Evolutionary conservation across 1,139 yeast genomes (phyloP), one percentile per base, ranked within the genome.

Genomic region (Oligophagozyma castellii): DNA sequence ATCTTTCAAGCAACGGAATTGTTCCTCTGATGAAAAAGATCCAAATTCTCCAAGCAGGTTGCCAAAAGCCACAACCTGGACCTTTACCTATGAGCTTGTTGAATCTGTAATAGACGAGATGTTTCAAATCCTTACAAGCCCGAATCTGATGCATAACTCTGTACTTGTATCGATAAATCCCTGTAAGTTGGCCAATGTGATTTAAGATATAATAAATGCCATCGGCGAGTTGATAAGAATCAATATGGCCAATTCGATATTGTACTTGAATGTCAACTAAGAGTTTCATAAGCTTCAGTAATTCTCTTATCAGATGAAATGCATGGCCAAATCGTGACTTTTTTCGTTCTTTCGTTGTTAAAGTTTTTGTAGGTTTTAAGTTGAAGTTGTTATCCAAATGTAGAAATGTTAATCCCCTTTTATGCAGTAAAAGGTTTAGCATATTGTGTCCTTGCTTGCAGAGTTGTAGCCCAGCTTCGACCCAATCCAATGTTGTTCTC

Each of bases 61-160:
- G 98, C 99, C 99, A 92, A 53, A 89, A 81, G 2, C 99, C 99
- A 59, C 93, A 81, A 0, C 99, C 99, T 1, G 98, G 98, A 1
- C 99, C 99, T 50, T 89, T 89, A 1, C 96, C 96, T 23, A 92
- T 79, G 16, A 55, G 46, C 22, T 68, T 65, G 48, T 92, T 89
- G 58, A 92, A 89, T 33, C 76, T 65, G 38, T 80, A 67, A 48
- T 89, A 89, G 2, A 89, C 77, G 8, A 86, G 73, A 51, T 92
- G 98, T 53, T 92, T 89, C 45, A 89, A 60, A 54, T 92, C 98
- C 51, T 89, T 89, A 51, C 96, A 86, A 2, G 93, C 89, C 29
- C 96, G 69, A 24, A 92, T 86, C 53, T 92, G 99, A 49, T 86
- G 96, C 99, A 92, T 92, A 4, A 89, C 95, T 46, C 81, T 79